Evolutionary conservation across 2,329 filamentous ascomycete genomes (phyloP), one percentile per base, ranked within the genome.

Genomic region (Beauveria medogensis): DNA sequence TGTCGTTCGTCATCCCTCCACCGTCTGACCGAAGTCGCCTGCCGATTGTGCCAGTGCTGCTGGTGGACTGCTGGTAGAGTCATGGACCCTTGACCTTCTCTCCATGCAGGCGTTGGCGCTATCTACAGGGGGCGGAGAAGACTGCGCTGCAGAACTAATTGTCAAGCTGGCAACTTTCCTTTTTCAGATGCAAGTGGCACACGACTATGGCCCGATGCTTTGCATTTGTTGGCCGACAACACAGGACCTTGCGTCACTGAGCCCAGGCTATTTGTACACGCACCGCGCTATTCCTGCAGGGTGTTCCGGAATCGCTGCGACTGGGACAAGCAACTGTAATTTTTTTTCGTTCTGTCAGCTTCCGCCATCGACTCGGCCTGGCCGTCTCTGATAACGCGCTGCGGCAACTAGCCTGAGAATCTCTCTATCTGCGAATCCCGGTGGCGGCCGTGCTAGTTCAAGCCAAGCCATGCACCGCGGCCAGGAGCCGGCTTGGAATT

Each of bases 21-120:
- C 51, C 46, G 24, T 54, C 44, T 60, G 58, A 44, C 58, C 58
- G 50, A 55, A 60, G 58, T 54, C 41, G 58, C 41, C 37, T 54
- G 37, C 28, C n/a, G 7, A 54, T 53, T 46, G 47, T 22, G 26
- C 30, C 5, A 10, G 47, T 26, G 34, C 7, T 44, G 22, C 16
- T 37, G 34, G 12, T 37, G 34, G 34, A 14, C 12, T 52, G 37
- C 26, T 22, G 3, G 30, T 37, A 59, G 57, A 53, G 48, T 59
- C 48, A 53, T 54, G 50, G n/a, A 47, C 57, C 41, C 56, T 34
- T 54, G 28, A 28, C 40, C 40, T 46, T 53, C 0, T 37, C 48
- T 59, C 56, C 48, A 41, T 58, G 10, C 20, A 26, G 56, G n/a
- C 26, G n/a, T 53, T 44, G 34, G 9, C 28, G 28, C 43, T 48